Evolutionary conservation across 2,329 filamentous ascomycete genomes (phyloP), one percentile per base, ranked within the genome.

Genomic region (Sporothrix pallida): DNA sequence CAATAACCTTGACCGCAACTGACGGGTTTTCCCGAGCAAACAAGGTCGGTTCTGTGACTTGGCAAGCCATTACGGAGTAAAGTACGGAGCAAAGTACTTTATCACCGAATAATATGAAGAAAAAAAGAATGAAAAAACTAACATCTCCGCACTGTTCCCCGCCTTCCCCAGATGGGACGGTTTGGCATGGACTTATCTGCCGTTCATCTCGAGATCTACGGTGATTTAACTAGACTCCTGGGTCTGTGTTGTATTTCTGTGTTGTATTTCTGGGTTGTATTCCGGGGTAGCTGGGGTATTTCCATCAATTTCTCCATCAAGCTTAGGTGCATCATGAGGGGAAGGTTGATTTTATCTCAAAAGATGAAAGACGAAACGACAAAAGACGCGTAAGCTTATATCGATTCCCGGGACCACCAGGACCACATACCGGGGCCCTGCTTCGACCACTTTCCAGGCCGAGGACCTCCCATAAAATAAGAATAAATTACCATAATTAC

Each of bases 401-500:
- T 48, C 15, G 10, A 48, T 8, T 13, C 46, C 46, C 46, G 46
- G 46, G 46, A 48, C 46, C 46, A 48, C 46, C 46, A 48, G 12
- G 46, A 13, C 46, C 46, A 48, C 46, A 48, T 48, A 48, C 46
- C 46, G 46, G 46, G 46, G 46, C 46, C 46, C 4, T 48, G 46
- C 9, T 48, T 48, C 15, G 46, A 13, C 46, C 46, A 56, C 31
- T 6, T 37, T 5, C 31, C 31, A 37, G 31, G 31, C 31, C 31
- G 31, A 6, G 31, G 7, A 37, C 31, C 31, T 37, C 31, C 4
- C 31, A 37, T 37, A 6, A 7, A 37, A 37, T 37, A 7, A 37
- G 4, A 37, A 7, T 7, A 37, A 37, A 37, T 3, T 37, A 37
- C 31, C 31, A 37, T 37, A 37, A 37, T 37, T 71, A 77, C 82